Evolutionary conservation across 495 filamentous ascomycete genomes (phyloP), one percentile per base, ranked within the genome.

Genomic region (Penicillium odoratum): DNA sequence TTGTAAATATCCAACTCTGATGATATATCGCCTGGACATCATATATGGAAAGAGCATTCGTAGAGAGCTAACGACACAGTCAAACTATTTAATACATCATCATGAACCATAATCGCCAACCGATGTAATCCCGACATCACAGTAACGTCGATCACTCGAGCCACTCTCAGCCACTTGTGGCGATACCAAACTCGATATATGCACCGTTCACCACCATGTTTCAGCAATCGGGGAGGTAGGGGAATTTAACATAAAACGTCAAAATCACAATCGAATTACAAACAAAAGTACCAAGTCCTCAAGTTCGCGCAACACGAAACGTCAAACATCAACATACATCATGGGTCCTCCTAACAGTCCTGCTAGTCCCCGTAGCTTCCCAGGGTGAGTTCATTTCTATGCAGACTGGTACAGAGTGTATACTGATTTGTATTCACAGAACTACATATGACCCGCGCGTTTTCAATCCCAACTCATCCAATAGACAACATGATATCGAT

Each of bases 241-340:
- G 13, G 28, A 18, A 53, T 51, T 51, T 33, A 51, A 51, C 49
- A 51, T 11, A 51, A 51, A 33, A 40, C 31, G 33, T 51, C 31
- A 40, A 51, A 51, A 51, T 51, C 49, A 51, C 31, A 51, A 51
- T 40, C 49, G 49, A 51, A 36, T 15, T 8, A 38, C 5, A 36
- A 51, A 51, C 26, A 40, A 51, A 51, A 38, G 16, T 1, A 25
- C 7, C 40, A 16, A 15, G 13, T 26, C 25, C 15, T 5, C n/a
- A 49, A 13, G 10, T 11, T 36, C 8, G 33, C 4, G 25, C 16
- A 3, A 42, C 10, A 8, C 49, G 40, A 36, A 31, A 51, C 13
- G 16, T 31, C 15, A 31, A 51, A 51, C 11, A n/a, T 3, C 48
- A 51, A n/a, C 31, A 33, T 30, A 11, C 47, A 40, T 40, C 38